These are phyloP conservation scores for Zychaea mexicana DNA, from an alignment of 371 early-diverging fungal genomes.

Conservation along the genomic window DNA sequence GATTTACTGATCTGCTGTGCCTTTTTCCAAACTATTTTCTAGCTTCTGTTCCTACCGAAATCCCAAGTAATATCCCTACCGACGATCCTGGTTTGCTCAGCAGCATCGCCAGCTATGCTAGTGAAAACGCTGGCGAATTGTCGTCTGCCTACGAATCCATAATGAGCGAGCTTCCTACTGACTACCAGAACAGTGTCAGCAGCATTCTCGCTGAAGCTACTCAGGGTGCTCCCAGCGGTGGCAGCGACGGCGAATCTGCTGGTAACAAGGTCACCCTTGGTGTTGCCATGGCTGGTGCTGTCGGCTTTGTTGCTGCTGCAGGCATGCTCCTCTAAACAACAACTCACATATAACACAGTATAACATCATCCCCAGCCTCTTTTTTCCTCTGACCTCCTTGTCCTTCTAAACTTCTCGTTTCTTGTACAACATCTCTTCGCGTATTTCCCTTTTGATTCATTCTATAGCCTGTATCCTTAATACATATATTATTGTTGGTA, in stretches of 20 bases:
- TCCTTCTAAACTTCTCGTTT: too few relatives aligned
- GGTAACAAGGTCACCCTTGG: not conserved
- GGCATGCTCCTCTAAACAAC: not conserved
- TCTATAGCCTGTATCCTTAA: too few relatives aligned
- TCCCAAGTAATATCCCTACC: not conserved
- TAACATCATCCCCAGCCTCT: too few relatives aligned
- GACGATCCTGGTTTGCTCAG: not conserved
- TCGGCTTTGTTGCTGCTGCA: not conserved
- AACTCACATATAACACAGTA: not conserved
- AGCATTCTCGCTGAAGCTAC: constrained; percentile 1
- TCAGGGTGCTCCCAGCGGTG: not conserved
- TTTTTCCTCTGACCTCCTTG: too few relatives aligned
- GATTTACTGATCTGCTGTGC: not conserved
- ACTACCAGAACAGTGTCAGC: not conserved
- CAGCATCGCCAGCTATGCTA: not conserved
- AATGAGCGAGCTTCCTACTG: not conserved
- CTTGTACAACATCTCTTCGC: too few relatives aligned
- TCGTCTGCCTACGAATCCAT: not conserved
- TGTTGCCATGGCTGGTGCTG: not conserved
- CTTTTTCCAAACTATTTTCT: not conserved
- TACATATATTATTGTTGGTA: too few relatives aligned
- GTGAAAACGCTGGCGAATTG: not conserved
- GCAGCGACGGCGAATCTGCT: not conserved
- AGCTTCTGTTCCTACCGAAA: not conserved
- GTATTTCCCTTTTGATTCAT: too few relatives aligned